These are phyloP conservation scores for Arthroderma uncinatum DNA, from an alignment of 2,329 filamentous ascomycete species.

Conservation along the genomic window DNA sequence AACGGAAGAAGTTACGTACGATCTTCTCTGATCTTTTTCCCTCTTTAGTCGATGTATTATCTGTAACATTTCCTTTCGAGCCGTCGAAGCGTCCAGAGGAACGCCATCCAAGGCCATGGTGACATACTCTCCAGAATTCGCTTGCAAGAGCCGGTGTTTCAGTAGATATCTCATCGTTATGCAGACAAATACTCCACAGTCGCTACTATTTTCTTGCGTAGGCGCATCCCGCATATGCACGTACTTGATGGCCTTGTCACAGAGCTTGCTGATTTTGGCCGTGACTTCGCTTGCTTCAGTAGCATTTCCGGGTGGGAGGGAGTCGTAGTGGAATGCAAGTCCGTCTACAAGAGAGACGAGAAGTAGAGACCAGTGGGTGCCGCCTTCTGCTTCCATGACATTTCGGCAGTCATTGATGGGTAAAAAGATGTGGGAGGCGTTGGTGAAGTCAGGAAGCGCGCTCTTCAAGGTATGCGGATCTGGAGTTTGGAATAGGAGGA, in stretches of 20 bases:
- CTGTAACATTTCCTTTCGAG: slow-evolving; percentile 79
- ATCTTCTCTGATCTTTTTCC: slow-evolving; percentile 63
- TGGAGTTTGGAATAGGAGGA: slow-evolving; percentile 68
- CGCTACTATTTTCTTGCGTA: slow-evolving; percentile 81
- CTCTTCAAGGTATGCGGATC: slow-evolving; percentile 48
- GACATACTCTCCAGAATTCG: slow-evolving; percentile 72
- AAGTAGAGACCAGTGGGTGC: slow-evolving; percentile 88
- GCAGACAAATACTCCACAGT: slow-evolving; percentile 94
- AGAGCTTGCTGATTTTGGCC: slow-evolving; percentile 55
- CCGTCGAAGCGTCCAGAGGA: slow-evolving; percentile 66
- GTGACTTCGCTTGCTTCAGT: slow-evolving; percentile 60
- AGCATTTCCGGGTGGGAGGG: slow-evolving; percentile 63
- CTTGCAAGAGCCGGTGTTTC: slow-evolving; percentile 66
- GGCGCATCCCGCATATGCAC: slow-evolving; percentile 75
- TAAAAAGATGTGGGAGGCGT: slow-evolving; percentile 84
- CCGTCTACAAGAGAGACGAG: slow-evolving; percentile 81
- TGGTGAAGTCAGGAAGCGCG: slow-evolving; percentile 68
- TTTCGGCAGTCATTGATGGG: slow-evolving; percentile 85
- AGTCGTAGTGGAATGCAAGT: slow-evolving; percentile 95
- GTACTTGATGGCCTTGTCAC: slow-evolving; percentile 58
- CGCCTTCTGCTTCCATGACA: slow-evolving; percentile 67
- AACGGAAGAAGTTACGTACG: slow-evolving; percentile 46
- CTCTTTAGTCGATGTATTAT: slow-evolving; percentile 80
- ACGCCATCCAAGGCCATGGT: slow-evolving; percentile 88
- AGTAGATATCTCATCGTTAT: slow-evolving; percentile 91